These are phyloP conservation scores for Phytophthora palmivora DNA, from an alignment of 352 stramenopile species.

Conservation along the genomic window DNA sequence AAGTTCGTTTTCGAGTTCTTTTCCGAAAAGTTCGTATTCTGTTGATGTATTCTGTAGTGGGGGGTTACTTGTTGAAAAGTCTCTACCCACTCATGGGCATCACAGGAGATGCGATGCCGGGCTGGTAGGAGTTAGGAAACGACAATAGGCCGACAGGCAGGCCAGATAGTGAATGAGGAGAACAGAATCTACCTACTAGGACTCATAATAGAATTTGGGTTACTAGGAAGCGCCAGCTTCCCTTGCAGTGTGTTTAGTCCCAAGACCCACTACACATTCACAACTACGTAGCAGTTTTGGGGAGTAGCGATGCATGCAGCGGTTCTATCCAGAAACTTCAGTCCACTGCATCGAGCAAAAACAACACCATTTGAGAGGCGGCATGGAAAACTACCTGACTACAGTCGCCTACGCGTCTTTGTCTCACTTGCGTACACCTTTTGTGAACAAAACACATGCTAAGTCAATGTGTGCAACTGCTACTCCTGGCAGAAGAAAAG, in stretches of 20 bases:
- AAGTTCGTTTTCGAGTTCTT: neutral
- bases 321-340: neutral
- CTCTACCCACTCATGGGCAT: too few species aligned
- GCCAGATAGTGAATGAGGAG: too few species aligned
- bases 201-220: too few species aligned
- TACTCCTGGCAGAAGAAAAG: neutral
- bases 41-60: constrained; percentile 5
- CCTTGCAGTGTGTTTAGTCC: too few species aligned
- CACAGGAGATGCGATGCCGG: constrained; percentile 18
- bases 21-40: constrained; percentile 18
- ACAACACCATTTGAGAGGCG: constrained; percentile 11
- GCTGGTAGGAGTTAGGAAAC: too few species aligned
- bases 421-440: constrained; percentile 11
- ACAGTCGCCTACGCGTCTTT: constrained; percentile 9
- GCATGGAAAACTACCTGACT: constrained; percentile 15
- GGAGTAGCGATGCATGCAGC: constrained; percentile 7
- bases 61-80: too few species aligned
- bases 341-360: constrained; percentile 5
- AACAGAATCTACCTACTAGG: too few species aligned
- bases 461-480: neutral
- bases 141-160: too few species aligned
- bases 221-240: too few species aligned
- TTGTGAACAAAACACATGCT: neutral
- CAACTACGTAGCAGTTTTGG: constrained; percentile 22
- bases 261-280: too few species aligned